A percentile compares a stretch with the other conserved stretches of the same genome.
phyloP scores from a whole-genome alignment of 495 filamentous ascomycete genomes.

The Lophium mytilinum region DNA sequence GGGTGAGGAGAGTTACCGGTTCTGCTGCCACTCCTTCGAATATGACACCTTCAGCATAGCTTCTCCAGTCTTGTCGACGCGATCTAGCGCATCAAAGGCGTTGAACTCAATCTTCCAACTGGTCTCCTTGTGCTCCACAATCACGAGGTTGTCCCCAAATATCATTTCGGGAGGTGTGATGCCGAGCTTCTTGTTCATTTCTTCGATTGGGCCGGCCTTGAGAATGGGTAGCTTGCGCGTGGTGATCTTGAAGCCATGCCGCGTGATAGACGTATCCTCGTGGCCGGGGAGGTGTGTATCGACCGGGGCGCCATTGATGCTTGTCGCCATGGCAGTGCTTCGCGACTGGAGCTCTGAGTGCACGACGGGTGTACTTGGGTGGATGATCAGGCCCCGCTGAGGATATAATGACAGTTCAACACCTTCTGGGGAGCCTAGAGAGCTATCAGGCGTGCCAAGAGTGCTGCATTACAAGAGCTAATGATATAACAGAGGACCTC shows the following conservation, averaged over 20 bases:
- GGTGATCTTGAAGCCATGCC: constrained; percentile 52
- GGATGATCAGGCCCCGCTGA: no score
- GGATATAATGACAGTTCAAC: no score
- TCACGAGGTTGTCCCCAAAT: constrained; percentile 85
- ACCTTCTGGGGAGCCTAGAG: no score
- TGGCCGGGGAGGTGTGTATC: constrained; percentile 17
- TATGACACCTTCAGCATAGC: constrained; percentile 89
- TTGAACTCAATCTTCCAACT: constrained; percentile 75
- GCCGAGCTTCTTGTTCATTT: constrained; percentile 64
- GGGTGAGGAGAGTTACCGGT: constrained; percentile 42
- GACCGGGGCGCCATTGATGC: constrained; percentile 1
- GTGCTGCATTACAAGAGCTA: no score
- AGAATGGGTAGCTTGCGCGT: constrained; percentile 86
- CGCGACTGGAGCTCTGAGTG: no score
- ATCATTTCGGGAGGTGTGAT: constrained; percentile 98
- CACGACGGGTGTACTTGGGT: no score
- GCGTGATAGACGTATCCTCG: constrained; percentile 16
- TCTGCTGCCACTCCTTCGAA: constrained; percentile 80
- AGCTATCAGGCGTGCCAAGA: no score
- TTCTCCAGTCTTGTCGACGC: constrained; percentile 86
- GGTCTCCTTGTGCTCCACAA: constrained; percentile 57
- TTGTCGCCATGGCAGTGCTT: neutral
- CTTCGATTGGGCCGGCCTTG: constrained; percentile 82
- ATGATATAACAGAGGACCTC: no score
- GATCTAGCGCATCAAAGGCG: constrained; percentile 76